A percentile compares a stretch with the other conserved stretches of the same genome.
These are phyloP conservation scores for Morella rubra DNA, from an alignment of 306 rosid species.

Conservation along the genomic window DNA sequence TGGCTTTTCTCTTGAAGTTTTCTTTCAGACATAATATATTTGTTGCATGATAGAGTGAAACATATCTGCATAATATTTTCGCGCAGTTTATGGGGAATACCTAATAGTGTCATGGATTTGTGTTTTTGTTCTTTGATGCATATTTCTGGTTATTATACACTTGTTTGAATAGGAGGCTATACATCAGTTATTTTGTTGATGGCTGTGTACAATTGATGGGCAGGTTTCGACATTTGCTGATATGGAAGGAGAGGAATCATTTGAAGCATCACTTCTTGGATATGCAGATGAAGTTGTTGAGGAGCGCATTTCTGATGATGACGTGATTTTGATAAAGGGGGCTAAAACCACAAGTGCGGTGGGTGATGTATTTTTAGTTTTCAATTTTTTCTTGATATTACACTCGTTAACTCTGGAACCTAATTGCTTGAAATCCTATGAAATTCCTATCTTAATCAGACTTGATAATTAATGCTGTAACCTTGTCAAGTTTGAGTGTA, in stretches of 20 bases:
- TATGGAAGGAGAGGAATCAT: constrained; percentile 99
- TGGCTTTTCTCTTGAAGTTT: neutral
- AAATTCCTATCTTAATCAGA: neutral
- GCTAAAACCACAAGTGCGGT: constrained; percentile 85
- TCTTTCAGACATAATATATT: neutral
- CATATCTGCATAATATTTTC: neutral
- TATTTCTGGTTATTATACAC: neutral
- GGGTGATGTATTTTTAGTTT: constrained; percentile 34
- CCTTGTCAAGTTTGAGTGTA: neutral
- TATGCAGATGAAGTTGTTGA: constrained; percentile 94
- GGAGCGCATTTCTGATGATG: constrained; percentile 90
- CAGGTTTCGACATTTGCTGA: constrained; percentile 81
- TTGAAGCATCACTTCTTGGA: constrained; percentile 90
- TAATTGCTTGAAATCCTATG: neutral
- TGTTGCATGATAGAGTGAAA: neutral
- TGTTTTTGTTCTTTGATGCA: neutral
- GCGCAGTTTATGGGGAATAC: neutral
- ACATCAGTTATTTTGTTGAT: constrained; percentile 8
- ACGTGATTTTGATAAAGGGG: constrained; percentile 84
- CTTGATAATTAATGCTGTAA: neutral
- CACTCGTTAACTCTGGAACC: neutral
- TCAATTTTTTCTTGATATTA: too few species aligned
- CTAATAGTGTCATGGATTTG: neutral
- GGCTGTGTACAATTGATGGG: neutral
- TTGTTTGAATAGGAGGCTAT: neutral